Base-by-base conservation (phyloP, 2,329 filamentous ascomycete species). In the Reticulascus tulasneorum region DNA sequence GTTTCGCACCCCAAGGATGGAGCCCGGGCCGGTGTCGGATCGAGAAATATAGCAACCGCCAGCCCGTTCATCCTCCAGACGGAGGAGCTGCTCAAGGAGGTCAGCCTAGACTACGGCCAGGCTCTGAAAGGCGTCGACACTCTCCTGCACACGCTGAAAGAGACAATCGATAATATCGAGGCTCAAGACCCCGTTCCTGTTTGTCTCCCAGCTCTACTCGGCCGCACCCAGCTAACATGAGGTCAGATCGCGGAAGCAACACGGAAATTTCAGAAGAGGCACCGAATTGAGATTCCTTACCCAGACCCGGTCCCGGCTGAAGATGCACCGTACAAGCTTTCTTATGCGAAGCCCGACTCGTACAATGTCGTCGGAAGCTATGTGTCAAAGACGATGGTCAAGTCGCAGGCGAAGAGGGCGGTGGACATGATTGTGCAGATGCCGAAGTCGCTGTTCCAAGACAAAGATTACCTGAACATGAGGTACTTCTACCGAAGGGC, bases 401-500 rank as follows among this genome's bases (percentile, higher is more conserved):
- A 84, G 51, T 69, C 72, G 9, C 77, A 82, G 47, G 61, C 64
- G 31, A 60, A 58, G 18, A 63, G 82, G 18, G 69, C 75, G 12
- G 71, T 96, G 41, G 91, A 97, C 59, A 77, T 97, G 73, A 80
- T 91, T 6, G 79, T 94, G 12, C 84, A 85, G 30, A 94, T 98
- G 79, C 91, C 93, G 6, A 60, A 67, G 38, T 65, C 75, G 1
- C 63, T 95, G 10, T 90, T 97, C 52, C 88, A 95, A 54, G 86
- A 94, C 28, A 97, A 97, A 63, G 93, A 98, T 61, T 96, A 91
- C 57, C 73, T 90, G 32, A 89, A 95, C 58, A 75, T 93, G 67
- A 79, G 93, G 43, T 97, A 94, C 64, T 95, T 96, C 55, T 90
- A 96, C 65, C 94, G 95, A 53, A 74, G 90, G 45, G 86, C 93